A percentile compares a stretch with the other conserved stretches of the same genome.
phyloP scores from a whole-genome alignment of 495 filamentous ascomycete species.

The Penicillium paxilli region DNA sequence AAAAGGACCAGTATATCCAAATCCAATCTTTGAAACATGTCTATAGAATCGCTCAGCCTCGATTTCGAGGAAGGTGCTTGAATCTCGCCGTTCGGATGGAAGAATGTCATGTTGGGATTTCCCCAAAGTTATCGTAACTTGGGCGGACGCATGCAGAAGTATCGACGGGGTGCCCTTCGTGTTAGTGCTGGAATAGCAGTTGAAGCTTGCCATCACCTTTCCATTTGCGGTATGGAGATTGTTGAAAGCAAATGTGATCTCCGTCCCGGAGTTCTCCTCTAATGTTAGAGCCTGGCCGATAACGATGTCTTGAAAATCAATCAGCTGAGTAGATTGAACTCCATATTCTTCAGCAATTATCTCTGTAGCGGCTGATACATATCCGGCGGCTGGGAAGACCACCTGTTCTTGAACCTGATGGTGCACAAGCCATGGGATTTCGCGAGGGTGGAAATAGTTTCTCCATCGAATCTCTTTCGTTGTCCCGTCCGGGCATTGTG shows the following conservation, averaged over 20 bases:
- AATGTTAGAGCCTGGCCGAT: conserved; percentile 52
- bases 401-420: neutral
- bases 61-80: conserved; percentile 21
- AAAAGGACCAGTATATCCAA: conserved; percentile 32
- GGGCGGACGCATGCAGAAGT: conserved; percentile 23
- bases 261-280: conserved; percentile 45
- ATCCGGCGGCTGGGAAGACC: neutral
- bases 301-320: conserved; percentile 35
- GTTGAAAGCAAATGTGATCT: conserved; percentile 42
- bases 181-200: conserved; percentile 21
- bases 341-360: conserved; percentile 26
- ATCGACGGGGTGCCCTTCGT: conserved; percentile 15
- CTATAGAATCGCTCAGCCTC: conserved; percentile 46
- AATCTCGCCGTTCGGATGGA: neutral
- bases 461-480: neutral
- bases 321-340: conserved; percentile 17
- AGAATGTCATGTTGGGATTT: conserved; percentile 7
- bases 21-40: conserved; percentile 31
- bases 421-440: neutral
- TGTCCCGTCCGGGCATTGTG: conserved; percentile 11
- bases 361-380: conserved; percentile 56
- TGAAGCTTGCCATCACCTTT: conserved; percentile 8
- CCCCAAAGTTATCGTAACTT: conserved; percentile 12
- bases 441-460: neutral
- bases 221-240: neutral